Percentiles rank a stretch among this genome's conserved stretches.
Evolutionary conservation across 352 stramenopile species (phyloP).

Genomic region (Globisporangium alternatum): DNA sequence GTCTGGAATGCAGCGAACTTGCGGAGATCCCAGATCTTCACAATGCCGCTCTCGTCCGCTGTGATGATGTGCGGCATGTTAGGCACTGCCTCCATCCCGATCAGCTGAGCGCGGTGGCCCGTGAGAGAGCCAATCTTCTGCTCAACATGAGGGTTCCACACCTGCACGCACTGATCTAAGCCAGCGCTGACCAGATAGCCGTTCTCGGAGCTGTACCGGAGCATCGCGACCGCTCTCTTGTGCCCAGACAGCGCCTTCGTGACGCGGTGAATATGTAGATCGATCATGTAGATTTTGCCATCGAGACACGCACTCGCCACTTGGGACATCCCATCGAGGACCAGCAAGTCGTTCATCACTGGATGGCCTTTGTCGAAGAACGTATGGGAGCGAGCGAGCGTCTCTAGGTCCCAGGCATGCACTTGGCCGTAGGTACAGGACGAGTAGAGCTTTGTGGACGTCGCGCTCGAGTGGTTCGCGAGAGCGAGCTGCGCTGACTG

Average conservation of each 20-base stretch:
- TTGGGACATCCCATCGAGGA: slow-evolving; percentile 31
- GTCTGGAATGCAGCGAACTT: slow-evolving; percentile 47
- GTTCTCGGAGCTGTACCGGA: slow-evolving; percentile 43
- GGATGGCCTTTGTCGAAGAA: slow-evolving; percentile 36
- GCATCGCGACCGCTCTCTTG: slow-evolving; percentile 36
- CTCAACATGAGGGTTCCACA: slow-evolving; percentile 66
- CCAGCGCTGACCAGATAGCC: slow-evolving; percentile 57
- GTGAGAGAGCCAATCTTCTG: slow-evolving; percentile 46
- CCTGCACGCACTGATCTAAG: slow-evolving; percentile 46
- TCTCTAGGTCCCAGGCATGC: slow-evolving; percentile 40
- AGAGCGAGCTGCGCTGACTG: slow-evolving; percentile 35
- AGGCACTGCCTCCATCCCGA: slow-evolving; percentile 47
- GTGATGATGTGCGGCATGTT: slow-evolving; percentile 50
- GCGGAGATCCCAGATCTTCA: slow-evolving; percentile 57
- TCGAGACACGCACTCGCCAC: slow-evolving; percentile 41
- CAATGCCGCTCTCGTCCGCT: slow-evolving; percentile 41
- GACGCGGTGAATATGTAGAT: slow-evolving; percentile 26
- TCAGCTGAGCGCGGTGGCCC: slow-evolving; percentile 41
- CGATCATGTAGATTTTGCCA: slow-evolving; percentile 62
- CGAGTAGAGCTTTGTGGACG: slow-evolving; percentile 31
- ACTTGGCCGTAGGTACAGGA: slow-evolving; percentile 36
- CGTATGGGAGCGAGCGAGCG: slow-evolving; percentile 27
- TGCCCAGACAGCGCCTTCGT: slow-evolving; percentile 38
- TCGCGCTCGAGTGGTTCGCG: slow-evolving; percentile 12
- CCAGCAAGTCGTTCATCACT: slow-evolving; percentile 37